Base-by-base conservation (phyloP, 2,329 filamentous ascomycete genomes). In the Bipolaris zeicola region DNA sequence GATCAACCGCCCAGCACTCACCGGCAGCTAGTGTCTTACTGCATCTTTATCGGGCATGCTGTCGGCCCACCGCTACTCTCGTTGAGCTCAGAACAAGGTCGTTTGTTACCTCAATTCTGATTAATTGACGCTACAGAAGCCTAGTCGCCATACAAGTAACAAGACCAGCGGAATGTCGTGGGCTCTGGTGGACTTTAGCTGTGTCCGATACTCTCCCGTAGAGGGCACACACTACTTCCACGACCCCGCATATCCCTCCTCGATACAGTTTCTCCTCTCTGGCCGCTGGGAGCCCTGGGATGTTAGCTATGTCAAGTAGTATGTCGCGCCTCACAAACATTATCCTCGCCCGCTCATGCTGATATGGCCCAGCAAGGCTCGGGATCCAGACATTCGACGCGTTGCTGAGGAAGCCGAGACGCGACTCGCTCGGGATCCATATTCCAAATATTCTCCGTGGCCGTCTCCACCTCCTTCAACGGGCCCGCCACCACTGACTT, bases 261-360 rank as follows among this genome's bases (percentile, higher is more conserved):
- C 66, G 5, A 67, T 74, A 42, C 70, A 72, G 55, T 74, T 74
- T 22, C 52, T 71, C 22, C 50, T 71, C 38, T 67, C 69, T 33
- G 69, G 68, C 8, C 47, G 54, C 8, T 74, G 71, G 71, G 68
- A 72, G 59, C 57, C 69, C 14, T 71, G 68, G 69, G 68, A 74
- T 43, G 65, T 73, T 6, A 63, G 68, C 51, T 72, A 62, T 55
- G 70, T 73, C 11, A 63, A 60, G 42, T 59, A 67, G 68, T 71
- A 60, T 36, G 66, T 66, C 42, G 36, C 36, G 16, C 51, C n/a
- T 33, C 20, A 18, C 6, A 16, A 31, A 33, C 44, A 50, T 28
- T 33, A 39, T 28, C 16, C 16, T 13, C 20, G 6, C n/a, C 34
- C 33, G 39, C 16, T 18, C 31, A 14, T 34, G 28, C 55, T 69